Conservation (phyloP, 2,329 filamentous ascomycete genomes). For the Zasmidium angulare region DNA sequence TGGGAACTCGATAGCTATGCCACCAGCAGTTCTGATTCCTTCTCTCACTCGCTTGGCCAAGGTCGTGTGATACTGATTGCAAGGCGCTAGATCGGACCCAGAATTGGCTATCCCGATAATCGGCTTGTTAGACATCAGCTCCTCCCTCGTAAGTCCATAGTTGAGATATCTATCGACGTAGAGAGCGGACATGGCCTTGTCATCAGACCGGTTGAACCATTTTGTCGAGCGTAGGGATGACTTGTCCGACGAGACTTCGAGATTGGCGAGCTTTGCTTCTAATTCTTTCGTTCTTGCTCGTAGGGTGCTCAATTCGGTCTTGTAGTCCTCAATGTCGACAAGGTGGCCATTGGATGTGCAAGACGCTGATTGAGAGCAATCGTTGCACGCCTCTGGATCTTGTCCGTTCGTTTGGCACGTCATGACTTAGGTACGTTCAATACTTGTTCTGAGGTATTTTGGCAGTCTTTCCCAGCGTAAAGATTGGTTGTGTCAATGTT, state of each 20-base stretch:
- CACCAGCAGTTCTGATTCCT: constrained; percentile 30
- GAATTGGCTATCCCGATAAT: constrained; percentile 35
- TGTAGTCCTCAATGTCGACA: constrained; percentile 34
- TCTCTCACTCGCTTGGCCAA: constrained; percentile 31
- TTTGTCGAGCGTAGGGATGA: constrained; percentile 27
- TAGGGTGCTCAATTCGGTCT: constrained; percentile 29
- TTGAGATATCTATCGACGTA: constrained; percentile 35
- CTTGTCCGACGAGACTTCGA: constrained; percentile 1
- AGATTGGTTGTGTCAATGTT: constrained; percentile 2
- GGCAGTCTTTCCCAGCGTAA: too few relatives aligned
- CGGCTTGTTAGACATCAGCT: constrained; percentile 29
- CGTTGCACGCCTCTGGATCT: constrained; percentile 13
- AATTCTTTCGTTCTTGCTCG: constrained; percentile 30
- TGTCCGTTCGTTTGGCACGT: background rate
- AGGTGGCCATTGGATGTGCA: constrained; percentile 15
- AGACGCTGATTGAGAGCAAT: constrained; percentile 12
- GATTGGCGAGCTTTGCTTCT: constrained; percentile 28
- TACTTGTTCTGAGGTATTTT: background rate
- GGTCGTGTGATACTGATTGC: constrained; percentile 31
- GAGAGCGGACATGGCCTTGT: constrained; percentile 31
- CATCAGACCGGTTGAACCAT: constrained; percentile 32
- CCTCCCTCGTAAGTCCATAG: constrained; percentile 31
- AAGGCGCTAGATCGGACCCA: constrained; percentile 33
- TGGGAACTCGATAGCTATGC: constrained; percentile 34
- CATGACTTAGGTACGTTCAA: background rate